Evolutionary conservation across 768 basidiomycete species (phyloP).

Genomic region (Tubosaeta sp.): DNA sequence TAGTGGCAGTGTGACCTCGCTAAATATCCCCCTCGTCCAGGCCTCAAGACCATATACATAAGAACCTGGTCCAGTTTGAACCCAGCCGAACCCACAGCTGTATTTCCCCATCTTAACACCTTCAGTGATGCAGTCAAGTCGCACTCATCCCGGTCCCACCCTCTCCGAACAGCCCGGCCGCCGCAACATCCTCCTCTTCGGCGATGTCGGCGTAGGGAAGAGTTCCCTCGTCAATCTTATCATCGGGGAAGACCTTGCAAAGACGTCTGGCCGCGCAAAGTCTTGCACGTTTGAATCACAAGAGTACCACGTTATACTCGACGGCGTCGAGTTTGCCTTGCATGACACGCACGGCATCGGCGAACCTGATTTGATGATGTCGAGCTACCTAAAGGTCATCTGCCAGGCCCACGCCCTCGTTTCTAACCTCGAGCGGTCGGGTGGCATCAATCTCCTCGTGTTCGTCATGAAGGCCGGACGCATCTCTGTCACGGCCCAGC

Average conservation of each 20-base stretch:
- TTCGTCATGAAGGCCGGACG: constrained; percentile 30
- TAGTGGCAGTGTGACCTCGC: too few relatives aligned
- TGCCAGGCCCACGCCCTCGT: constrained; percentile 33
- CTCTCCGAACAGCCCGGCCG: constrained; percentile 5
- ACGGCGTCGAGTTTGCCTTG: constrained; percentile 16
- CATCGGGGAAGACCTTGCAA: constrained; percentile 21
- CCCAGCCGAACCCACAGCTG: too few relatives aligned
- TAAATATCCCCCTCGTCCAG: too few relatives aligned
- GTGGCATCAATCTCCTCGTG: constrained; percentile 27
- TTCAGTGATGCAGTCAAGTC: too few relatives aligned
- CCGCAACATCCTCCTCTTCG: constrained; percentile 27
- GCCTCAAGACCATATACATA: too few relatives aligned
- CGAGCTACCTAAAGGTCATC: constrained; percentile 22
- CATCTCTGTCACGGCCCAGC: constrained; percentile 21
- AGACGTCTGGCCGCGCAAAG: constrained; percentile 25
- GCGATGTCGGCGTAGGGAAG: constrained; percentile 32
- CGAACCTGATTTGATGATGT: constrained; percentile 24
- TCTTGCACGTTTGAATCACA: constrained; percentile 36
- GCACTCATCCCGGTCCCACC: constrained; percentile 13
- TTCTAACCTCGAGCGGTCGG: constrained; percentile 20
- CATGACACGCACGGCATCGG: constrained; percentile 28
- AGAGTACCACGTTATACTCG: constrained; percentile 19
- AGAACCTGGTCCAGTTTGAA: too few relatives aligned
- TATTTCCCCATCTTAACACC: too few relatives aligned
- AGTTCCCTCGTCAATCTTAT: constrained; percentile 42